Conservation (phyloP, 2,329 filamentous ascomycete species). For the Alternaria novae-zelandiae region DNA sequence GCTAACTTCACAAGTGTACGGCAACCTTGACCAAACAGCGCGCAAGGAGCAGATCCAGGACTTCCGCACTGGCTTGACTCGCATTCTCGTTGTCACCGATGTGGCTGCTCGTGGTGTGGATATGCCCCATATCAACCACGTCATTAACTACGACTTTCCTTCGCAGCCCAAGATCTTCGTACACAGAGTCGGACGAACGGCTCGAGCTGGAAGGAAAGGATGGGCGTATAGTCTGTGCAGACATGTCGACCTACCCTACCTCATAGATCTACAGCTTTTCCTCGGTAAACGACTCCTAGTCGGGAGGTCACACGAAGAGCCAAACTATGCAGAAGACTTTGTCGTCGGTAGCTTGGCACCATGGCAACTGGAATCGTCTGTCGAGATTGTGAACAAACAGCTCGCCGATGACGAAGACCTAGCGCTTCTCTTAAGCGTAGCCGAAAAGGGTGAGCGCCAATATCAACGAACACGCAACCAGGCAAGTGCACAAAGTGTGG, state of each 20-base stretch:
- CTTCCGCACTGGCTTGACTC: slow-evolving; percentile 82
- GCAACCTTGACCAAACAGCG: slow-evolving; percentile 91
- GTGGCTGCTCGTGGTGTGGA: slow-evolving; percentile 97
- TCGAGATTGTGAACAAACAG: slow-evolving; percentile 84
- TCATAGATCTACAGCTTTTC: slow-evolving; percentile 93
- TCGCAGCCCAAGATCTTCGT: slow-evolving; percentile 97
- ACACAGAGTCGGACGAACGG: slow-evolving; percentile 93
- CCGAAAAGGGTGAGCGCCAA: slow-evolving; percentile 87
- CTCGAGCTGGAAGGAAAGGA: slow-evolving; percentile 87
- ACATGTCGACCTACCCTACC: slow-evolving; percentile 86
- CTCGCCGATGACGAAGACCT: slow-evolving; percentile 79
- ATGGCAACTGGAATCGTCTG: slow-evolving; percentile 73
- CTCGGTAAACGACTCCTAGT: slow-evolving; percentile 82
- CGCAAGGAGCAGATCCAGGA: slow-evolving; percentile 90
- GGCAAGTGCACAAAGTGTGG: slow-evolving; percentile 88
- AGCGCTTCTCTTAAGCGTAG: slow-evolving; percentile 71
- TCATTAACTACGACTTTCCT: slow-evolving; percentile 98
- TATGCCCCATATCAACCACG: slow-evolving; percentile 93
- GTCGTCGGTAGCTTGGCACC: slow-evolving; percentile 79
- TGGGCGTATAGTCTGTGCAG: slow-evolving; percentile 95
- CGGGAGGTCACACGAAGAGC: slow-evolving; percentile 66
- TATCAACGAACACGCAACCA: slow-evolving; percentile 90
- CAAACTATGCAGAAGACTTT: slow-evolving; percentile 82
- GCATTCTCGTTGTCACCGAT: slow-evolving; percentile 94
- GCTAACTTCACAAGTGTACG: slow-evolving; percentile 68